Evolutionary conservation across 2,329 filamentous ascomycete genomes (phyloP).

Genomic region (Fusarium sp.): DNA sequence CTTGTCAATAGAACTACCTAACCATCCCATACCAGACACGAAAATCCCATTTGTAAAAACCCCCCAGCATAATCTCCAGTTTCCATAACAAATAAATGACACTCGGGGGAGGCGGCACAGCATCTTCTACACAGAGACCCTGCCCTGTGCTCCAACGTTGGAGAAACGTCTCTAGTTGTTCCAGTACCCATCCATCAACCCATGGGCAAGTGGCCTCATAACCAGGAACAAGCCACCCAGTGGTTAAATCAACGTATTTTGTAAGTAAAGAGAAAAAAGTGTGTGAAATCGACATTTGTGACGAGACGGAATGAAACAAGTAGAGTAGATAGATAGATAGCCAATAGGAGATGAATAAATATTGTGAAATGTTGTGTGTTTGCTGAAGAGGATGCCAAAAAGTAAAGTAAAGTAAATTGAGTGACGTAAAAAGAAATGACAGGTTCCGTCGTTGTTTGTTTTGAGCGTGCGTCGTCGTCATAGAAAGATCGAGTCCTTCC

Average conservation of each 20-base stretch:
- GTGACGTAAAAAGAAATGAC: conserved; percentile 22
- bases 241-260: conserved; percentile 1
- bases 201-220: neutral
- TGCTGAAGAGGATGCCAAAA: neutral
- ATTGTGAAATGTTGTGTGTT: neutral
- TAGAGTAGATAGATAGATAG: neutral
- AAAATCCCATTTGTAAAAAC: neutral
- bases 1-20: conserved; percentile 9
- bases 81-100: neutral
- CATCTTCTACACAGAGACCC: neutral
- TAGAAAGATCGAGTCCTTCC: conserved; percentile 12
- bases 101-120: neutral
- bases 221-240: neutral
- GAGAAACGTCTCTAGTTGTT: neutral
- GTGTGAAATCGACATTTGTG: neutral
- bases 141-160: neutral
- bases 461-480: conserved; percentile 23
- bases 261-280: neutral
- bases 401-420: neutral
- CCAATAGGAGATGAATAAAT: conserved; percentile 1
- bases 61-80: neutral
- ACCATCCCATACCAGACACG: conserved; percentile 1
- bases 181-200: neutral
- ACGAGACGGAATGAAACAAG: neutral
- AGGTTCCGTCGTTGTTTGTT: conserved; percentile 15